Base-by-base conservation (phyloP, 257 asterid species). In the Solanum pinnatisectum region DNA sequence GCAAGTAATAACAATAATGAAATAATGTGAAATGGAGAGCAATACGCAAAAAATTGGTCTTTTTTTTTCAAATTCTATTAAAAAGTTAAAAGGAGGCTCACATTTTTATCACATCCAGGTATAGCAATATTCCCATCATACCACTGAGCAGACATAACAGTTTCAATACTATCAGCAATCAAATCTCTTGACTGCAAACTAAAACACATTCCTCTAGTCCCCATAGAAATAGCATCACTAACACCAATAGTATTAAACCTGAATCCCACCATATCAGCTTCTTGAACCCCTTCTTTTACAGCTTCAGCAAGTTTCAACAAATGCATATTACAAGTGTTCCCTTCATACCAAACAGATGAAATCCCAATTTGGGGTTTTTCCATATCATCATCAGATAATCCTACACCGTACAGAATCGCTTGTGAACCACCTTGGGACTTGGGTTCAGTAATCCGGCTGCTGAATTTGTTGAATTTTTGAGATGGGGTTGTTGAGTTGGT, bases 101-200 rank as follows among this genome's bases (percentile, higher is more conserved):
- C 99, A 92, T 97, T 97, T 89, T 97, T 97, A 91, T 97, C 99
- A 76, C 99, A 97, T 2, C 99, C 99, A 18, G 99, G 99, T 74
- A 96, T 96, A 35, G 99, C 94, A 82, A 97, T 96, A 86, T 97
- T 97, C 13, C 95, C 99, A 79, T 97, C 99, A 91, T 97, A 97
- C 99, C 99, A 96, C 93, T 97, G 99, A 84, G 99, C 99, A 89
- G 96, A 91, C 99, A 97, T 97, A 10, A 97, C 99, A 86, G 98
- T 96, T 94, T 97, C 99, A 85, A 97, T 96, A 84, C 99, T 97
- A 87, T 97, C 99, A 72, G 99, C 99, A 92, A 96, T 97, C 96
- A 97, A 95, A 85, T 97, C 99, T 91, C 99, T 97, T 8, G 98
- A 95, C 92, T 96, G 99, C 92, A 97, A 93, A 86, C 99, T 96